Conservation (phyloP, 306 rosid species). For the Gleditsia sinensis region DNA sequence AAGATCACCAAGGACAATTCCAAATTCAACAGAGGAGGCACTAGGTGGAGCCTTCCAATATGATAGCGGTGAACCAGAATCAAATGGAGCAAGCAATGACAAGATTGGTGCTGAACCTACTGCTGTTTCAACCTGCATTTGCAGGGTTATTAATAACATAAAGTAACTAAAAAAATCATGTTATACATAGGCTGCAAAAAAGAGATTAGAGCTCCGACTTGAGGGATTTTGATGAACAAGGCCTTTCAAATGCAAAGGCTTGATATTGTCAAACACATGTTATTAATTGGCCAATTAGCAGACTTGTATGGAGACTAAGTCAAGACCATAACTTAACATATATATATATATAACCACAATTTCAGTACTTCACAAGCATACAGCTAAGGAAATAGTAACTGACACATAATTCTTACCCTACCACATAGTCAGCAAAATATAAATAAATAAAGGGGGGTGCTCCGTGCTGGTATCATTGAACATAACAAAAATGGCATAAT, state of each 20-base stretch:
- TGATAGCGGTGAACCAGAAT: conserved; percentile 58
- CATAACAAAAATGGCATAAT: background rate
- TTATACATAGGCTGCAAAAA: conserved; percentile 9
- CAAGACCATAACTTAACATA: background rate
- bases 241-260: background rate
- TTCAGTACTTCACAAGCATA: background rate
- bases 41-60: conserved; percentile 95
- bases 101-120: conserved; percentile 77
- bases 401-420: background rate
- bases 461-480: background rate
- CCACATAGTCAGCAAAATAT: background rate
- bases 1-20: conserved; percentile 71
- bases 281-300: background rate
- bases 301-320: background rate
- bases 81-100: conserved; percentile 86
- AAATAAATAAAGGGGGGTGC: background rate
- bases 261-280: background rate
- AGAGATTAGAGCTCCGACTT: conserved; percentile 4
- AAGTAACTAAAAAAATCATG: background rate
- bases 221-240: background rate
- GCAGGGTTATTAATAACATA: conserved; percentile 23
- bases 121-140: conserved; percentile 82
- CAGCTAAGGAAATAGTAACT: background rate
- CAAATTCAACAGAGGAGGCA: conserved; percentile 70
- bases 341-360: background rate